Conservation (phyloP, 2,329 filamentous ascomycete species). For the Boeremia exigua region DNA sequence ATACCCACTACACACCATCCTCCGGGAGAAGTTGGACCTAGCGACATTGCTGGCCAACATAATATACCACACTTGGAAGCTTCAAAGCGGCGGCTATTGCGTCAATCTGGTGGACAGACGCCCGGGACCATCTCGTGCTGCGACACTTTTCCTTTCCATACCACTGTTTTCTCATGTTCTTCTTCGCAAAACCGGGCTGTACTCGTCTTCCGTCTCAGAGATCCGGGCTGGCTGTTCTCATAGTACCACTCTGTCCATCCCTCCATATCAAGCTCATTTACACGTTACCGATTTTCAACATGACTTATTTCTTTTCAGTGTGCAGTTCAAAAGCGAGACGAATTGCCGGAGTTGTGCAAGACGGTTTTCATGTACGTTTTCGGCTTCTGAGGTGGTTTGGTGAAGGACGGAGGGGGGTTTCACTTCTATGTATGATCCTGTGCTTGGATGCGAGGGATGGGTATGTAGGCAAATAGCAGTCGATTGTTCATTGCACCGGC, state of each 20-base stretch:
- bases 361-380: conserved; percentile 30
- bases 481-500: neutral
- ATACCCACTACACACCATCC: conserved; percentile 36
- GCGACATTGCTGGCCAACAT: conserved; percentile 36
- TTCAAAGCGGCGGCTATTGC: conserved; percentile 30
- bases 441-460: conserved; percentile 14
- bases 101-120: conserved; percentile 39
- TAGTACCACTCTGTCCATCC: conserved; percentile 26
- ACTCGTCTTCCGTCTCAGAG: conserved; percentile 19
- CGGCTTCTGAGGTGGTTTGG: conserved; percentile 21
- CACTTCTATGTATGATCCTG: conserved; percentile 16
- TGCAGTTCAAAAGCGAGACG: conserved; percentile 17
- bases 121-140: conserved; percentile 38
- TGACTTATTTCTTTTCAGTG: conserved; percentile 19
- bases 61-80: conserved; percentile 41
- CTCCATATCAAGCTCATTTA: conserved; percentile 19
- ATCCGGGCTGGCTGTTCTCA: conserved; percentile 37
- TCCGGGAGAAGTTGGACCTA: conserved; percentile 30
- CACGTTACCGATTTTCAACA: conserved; percentile 17
- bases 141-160: conserved; percentile 39
- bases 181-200: conserved; percentile 25
- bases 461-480: conserved; percentile 12
- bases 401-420: conserved; percentile 2
- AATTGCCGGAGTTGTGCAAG: conserved; percentile 15
- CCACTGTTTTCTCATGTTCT: conserved; percentile 36